Conservation (phyloP, 371 early-diverging fungal species). For the Mucor circinelloides region DNA sequence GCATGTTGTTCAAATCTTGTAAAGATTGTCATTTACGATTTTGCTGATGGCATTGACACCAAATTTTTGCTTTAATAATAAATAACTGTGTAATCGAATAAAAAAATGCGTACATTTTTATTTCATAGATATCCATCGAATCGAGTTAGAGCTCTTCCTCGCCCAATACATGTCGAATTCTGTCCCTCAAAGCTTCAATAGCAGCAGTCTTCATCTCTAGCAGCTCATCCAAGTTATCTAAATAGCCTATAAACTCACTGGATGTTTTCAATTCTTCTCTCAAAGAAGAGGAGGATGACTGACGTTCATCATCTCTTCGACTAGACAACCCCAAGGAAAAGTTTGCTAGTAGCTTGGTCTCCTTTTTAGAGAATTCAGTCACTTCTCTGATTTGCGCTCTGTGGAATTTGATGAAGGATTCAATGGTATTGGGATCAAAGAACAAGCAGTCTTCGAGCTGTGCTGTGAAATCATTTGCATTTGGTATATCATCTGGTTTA, state of each 20-base stretch:
- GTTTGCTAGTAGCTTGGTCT: slow-evolving; percentile 80
- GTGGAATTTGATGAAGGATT: slow-evolving; percentile 78
- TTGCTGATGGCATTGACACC: slow-evolving; percentile 67
- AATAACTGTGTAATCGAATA: no score
- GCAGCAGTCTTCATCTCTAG: slow-evolving; percentile 59
- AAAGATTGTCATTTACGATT: slow-evolving; percentile 80
- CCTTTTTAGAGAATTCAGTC: slow-evolving; percentile 78
- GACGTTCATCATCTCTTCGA: slow-evolving; percentile 29
- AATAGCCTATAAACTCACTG: slow-evolving; percentile 48
- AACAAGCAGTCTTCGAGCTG: slow-evolving; percentile 23
- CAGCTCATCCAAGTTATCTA: slow-evolving; percentile 61
- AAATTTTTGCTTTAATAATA: slow-evolving; percentile 50
- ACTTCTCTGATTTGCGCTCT: slow-evolving; percentile 80
- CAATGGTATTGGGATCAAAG: slow-evolving; percentile 51
- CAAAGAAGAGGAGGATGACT: slow-evolving; percentile 5
- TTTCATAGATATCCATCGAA: no score
- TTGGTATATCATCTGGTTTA: background rate
- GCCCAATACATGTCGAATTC: slow-evolving; percentile 37
- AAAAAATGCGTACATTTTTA: no score
- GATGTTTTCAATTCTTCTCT: slow-evolving; percentile 27
- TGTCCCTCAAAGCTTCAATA: slow-evolving; percentile 53
- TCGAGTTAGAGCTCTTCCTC: slow-evolving; percentile 32
- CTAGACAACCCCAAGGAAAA: slow-evolving; percentile 57
- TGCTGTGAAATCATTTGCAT: slow-evolving; percentile 13
- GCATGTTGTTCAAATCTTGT: slow-evolving; percentile 82